Percentiles rank a stretch among this genome's conserved stretches.
Conservation (phyloP, 768 basidiomycete species). For the Trichaptum fuscoviolaceum region DNA sequence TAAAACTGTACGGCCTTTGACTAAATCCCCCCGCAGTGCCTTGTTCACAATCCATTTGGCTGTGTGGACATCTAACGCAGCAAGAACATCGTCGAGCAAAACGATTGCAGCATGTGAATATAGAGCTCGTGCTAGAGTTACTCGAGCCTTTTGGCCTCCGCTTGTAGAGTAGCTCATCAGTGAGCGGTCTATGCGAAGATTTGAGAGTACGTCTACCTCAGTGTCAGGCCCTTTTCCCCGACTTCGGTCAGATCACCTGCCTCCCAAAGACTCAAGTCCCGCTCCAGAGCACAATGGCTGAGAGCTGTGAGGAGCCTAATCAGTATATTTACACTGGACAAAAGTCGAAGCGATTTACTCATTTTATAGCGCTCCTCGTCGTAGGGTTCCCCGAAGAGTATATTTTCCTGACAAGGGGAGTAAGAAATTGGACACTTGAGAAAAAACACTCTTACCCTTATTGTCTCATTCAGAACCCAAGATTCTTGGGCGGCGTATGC, state of each 20-base stretch:
- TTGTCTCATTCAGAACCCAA: slow-evolving; percentile 44
- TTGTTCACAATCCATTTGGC: slow-evolving; percentile 34
- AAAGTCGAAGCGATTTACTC: slow-evolving; percentile 19
- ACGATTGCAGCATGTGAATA: slow-evolving; percentile 29
- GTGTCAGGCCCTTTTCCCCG: slow-evolving; percentile 41
- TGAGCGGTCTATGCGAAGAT: not conserved
- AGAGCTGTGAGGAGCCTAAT: slow-evolving; percentile 22
- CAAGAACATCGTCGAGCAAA: slow-evolving; percentile 34
- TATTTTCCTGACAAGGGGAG: slow-evolving; percentile 34
- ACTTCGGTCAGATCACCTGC: slow-evolving; percentile 32
- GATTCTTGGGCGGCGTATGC: slow-evolving; percentile 45
- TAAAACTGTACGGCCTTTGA: slow-evolving; percentile 29
- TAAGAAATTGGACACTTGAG: not conserved
- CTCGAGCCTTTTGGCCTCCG: slow-evolving; percentile 38
- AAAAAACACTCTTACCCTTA: slow-evolving; percentile 19
- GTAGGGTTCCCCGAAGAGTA: slow-evolving; percentile 42
- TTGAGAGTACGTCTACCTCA: slow-evolving; percentile 14
- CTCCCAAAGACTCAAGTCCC: slow-evolving; percentile 28
- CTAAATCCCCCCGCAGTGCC: slow-evolving; percentile 27
- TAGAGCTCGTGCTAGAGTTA: slow-evolving; percentile 34
- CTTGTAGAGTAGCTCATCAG: slow-evolving; percentile 11
- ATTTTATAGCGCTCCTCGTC: slow-evolving; percentile 40
- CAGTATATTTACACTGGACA: not conserved
- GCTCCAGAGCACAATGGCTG: slow-evolving; percentile 29
- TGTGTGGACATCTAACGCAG: slow-evolving; percentile 35